Evolutionary conservation across 1,284 basidiomycete species (phyloP), one percentile per base, ranked within the genome.

Genomic region (Cutaneotrichosporon cutaneum): DNA sequence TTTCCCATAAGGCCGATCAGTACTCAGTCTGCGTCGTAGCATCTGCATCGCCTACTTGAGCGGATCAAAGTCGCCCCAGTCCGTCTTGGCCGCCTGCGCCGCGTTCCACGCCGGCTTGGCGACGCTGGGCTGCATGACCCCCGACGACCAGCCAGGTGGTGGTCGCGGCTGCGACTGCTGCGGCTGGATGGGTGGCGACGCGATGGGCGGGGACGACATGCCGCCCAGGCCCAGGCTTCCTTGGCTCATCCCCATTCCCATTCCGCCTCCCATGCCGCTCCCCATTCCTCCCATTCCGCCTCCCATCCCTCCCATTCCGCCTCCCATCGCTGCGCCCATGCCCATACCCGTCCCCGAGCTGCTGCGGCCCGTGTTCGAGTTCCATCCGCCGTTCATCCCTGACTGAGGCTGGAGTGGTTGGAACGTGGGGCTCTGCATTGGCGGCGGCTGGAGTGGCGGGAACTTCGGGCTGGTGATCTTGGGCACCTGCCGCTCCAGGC

Each of bases 21-120:
- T n/a, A n/a, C n/a, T n/a, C n/a, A n/a, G n/a, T n/a, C n/a, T n/a
- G n/a, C n/a, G n/a, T n/a, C n/a, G n/a, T n/a, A n/a, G n/a, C n/a
- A n/a, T n/a, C n/a, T n/a, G n/a, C n/a, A n/a, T n/a, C n/a, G n/a
- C 8, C 52, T 66, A 77, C 50, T 73, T 75, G 24, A 79, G 61
- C 8, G 78, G 77, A 60, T 80, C 78, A 60, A 80, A 78, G 61
- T 77, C 77, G 4, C 72, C 74, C 78, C 78, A 80, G 61, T 77
- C 75, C 6, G 64, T 59, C 18, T 59, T 59, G 30, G 61, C 59
- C 1, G 68, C 67, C 26, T 56, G 58, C 3, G 47, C 60, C 24
- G 50, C 45, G n/a, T 36, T 61, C 70, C 68, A 74, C 9, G 68
- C 57, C 3, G 75, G 69, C 60, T 73, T 73, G 2, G 71, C 68